Evolutionary conservation across 2,329 filamentous ascomycete species (phyloP), one percentile per base, ranked within the genome.

Genomic region (Nigrospora sphaerica): DNA sequence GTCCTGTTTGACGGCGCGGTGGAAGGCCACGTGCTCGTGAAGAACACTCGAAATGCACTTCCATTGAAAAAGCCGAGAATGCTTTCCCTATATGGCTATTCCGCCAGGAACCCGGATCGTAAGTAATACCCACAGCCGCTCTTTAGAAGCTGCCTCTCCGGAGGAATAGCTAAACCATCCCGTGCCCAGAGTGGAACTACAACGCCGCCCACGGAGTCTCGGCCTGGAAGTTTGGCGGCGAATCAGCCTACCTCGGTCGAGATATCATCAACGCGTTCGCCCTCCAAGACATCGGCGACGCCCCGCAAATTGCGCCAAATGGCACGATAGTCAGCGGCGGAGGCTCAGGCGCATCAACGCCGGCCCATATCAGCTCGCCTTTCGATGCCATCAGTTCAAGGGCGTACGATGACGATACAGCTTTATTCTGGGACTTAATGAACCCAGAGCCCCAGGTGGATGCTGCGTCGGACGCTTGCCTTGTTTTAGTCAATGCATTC

Each of bases 401-500:
- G 32, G 75, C 77, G 0, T 71, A 69, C 43, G 62, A 75, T 11
- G 80, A 86, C 47, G 71, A 68, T 39, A 83, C 79, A 0, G 70
- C 71, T 1, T 57, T 85, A 2, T 77, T 75, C 57, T 82, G 76
- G 71, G 82, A 86, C 57, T 77, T 83, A 50, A 59, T 61, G 14
- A 71, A 64, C 1, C 57, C 60, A 1, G 61, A 69, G 1, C 79
- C 81, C 0, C 54, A 63, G 6, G 74, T 84, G 9, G 67, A 75
- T 42, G 59, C 67, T 2, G 62, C 52, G 4, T 71, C 75, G 1
- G 75, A 90, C 55, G 73, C 88, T 7, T 93, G 88, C 52, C 63
- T 85, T 2, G 78, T 85, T 0, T 78, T 85, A 52, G 76, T 80
- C 53, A 86, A 86, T 57, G 77, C 73, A 9, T 87, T 85, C 62